These are phyloP conservation scores for Dimocarpus longan DNA, from an alignment of 345 rosid genomes.

Conservation along the genomic window DNA sequence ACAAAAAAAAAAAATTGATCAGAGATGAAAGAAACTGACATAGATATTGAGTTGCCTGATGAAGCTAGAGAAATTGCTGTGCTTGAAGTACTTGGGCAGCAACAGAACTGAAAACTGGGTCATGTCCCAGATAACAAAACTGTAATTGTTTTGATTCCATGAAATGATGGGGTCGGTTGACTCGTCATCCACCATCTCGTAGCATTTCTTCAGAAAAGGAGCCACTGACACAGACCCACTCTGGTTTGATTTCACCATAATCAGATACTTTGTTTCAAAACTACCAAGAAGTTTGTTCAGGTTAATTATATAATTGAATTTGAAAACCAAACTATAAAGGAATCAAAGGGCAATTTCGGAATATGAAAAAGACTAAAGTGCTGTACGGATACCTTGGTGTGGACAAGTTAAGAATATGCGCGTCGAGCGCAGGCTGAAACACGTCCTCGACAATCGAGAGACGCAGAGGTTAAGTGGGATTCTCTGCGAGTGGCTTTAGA, in stretches of 20 bases:
- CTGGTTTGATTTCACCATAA: slow-evolving; percentile 65
- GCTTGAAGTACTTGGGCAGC: slow-evolving; percentile 80
- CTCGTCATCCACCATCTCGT: slow-evolving; percentile 84
- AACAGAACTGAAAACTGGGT: slow-evolving; percentile 64
- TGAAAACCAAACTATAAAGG: neutral
- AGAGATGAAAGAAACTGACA: slow-evolving; percentile 43
- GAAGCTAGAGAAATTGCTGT: slow-evolving; percentile 79
- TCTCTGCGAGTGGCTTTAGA: too few species aligned
- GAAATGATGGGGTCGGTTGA: slow-evolving; percentile 64
- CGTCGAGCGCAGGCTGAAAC: neutral
- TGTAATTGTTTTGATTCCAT: slow-evolving; percentile 54
- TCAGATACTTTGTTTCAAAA: neutral
- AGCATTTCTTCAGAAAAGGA: slow-evolving; percentile 82
- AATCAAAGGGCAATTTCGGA: slow-evolving; percentile 3
- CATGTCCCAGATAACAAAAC: slow-evolving; percentile 64
- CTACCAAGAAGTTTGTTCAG: neutral
- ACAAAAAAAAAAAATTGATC: neutral
- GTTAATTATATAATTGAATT: too few species aligned
- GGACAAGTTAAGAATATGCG: neutral
- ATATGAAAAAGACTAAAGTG: neutral
- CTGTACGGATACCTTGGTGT: neutral
- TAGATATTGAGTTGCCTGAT: slow-evolving; percentile 90
- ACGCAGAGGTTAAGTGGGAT: too few species aligned
- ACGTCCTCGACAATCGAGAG: too few species aligned
- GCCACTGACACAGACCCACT: slow-evolving; percentile 49